These are phyloP conservation scores for Platismatia glauca DNA, from an alignment of 495 filamentous ascomycete species.

Conservation along the genomic window DNA sequence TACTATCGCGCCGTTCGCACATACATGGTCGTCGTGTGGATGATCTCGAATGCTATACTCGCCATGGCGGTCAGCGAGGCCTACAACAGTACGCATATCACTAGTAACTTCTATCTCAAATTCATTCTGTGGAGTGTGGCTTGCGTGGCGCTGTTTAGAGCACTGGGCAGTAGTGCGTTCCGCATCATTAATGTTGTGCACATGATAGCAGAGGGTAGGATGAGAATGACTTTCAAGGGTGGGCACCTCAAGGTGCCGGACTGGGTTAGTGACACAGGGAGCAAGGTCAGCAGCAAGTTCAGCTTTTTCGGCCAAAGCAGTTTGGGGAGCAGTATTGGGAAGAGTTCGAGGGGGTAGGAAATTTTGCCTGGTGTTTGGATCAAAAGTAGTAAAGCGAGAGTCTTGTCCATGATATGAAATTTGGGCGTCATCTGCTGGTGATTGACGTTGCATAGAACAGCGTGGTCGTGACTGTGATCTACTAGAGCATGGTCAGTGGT, in stretches of 20 bases:
- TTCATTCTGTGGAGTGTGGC: conserved; percentile 94
- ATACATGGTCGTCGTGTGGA: conserved; percentile 98
- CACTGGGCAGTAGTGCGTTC: conserved; percentile 71
- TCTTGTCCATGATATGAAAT: background rate
- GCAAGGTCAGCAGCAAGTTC: conserved; percentile 27
- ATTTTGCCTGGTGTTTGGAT: background rate
- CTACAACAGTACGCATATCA: conserved; percentile 60
- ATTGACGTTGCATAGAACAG: background rate
- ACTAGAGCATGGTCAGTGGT: background rate
- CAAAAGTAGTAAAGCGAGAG: background rate
- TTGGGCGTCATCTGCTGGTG: conserved; percentile 1
- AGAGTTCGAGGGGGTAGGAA: conserved; percentile 13
- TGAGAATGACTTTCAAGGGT: conserved; percentile 47
- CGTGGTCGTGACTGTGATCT: background rate
- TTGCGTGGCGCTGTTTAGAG: conserved; percentile 71
- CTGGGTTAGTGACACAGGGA: conserved; percentile 28
- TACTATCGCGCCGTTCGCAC: conserved; percentile 97
- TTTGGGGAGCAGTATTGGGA: conserved; percentile 30
- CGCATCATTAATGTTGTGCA: conserved; percentile 74
- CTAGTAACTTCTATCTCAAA: conserved; percentile 78
- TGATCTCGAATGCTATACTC: conserved; percentile 82
- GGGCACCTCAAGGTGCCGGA: conserved; percentile 25
- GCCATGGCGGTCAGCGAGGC: conserved; percentile 91
- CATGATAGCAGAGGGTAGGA: conserved; percentile 73
- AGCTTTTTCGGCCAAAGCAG: conserved; percentile 24